Conservation (phyloP, 495 filamentous ascomycete genomes). For the Aspergillus leporis region DNA sequence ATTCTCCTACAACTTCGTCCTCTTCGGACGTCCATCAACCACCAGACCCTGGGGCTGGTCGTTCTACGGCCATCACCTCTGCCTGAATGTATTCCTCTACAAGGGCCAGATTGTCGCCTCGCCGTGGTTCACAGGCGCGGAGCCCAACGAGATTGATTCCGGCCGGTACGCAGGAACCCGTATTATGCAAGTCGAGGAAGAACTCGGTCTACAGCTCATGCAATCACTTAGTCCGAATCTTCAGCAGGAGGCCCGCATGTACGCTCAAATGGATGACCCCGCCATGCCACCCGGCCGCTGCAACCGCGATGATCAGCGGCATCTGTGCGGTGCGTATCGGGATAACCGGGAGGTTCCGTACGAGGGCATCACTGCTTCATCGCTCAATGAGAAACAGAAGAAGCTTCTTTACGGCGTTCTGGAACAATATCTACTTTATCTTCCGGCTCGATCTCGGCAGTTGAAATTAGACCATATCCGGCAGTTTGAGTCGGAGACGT, state of each 20-base stretch:
- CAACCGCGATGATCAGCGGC: slow-evolving; percentile 74
- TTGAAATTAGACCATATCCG: slow-evolving; percentile 53
- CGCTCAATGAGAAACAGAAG: slow-evolving; percentile 49
- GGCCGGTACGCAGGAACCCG: slow-evolving; percentile 60
- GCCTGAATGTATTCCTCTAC: slow-evolving; percentile 65
- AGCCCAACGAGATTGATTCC: slow-evolving; percentile 70
- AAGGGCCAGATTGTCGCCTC: slow-evolving; percentile 59
- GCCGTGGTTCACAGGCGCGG: slow-evolving; percentile 75
- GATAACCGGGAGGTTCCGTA: slow-evolving; percentile 76
- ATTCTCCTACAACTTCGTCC: slow-evolving; percentile 70
- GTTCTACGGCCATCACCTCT: slow-evolving; percentile 78
- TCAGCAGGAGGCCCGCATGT: slow-evolving; percentile 56
- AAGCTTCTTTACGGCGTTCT: slow-evolving; percentile 55
- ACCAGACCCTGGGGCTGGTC: slow-evolving; percentile 66
- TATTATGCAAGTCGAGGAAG: slow-evolving; percentile 66
- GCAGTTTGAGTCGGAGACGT: slow-evolving; percentile 61
- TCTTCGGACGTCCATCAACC: slow-evolving; percentile 57
- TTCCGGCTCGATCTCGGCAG: slow-evolving; percentile 53
- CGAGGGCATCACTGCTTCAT: slow-evolving; percentile 58
- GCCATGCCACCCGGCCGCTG: slow-evolving; percentile 67
- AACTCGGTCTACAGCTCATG: slow-evolving; percentile 65
- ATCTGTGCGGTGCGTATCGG: slow-evolving; percentile 71
- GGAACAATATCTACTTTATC: slow-evolving; percentile 62
- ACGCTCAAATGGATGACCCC: slow-evolving; percentile 54
- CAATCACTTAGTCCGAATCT: slow-evolving; percentile 53